phyloP scores from a whole-genome alignment of 164 flowering plant genomes.

The Berberis thunbergii region DNA sequence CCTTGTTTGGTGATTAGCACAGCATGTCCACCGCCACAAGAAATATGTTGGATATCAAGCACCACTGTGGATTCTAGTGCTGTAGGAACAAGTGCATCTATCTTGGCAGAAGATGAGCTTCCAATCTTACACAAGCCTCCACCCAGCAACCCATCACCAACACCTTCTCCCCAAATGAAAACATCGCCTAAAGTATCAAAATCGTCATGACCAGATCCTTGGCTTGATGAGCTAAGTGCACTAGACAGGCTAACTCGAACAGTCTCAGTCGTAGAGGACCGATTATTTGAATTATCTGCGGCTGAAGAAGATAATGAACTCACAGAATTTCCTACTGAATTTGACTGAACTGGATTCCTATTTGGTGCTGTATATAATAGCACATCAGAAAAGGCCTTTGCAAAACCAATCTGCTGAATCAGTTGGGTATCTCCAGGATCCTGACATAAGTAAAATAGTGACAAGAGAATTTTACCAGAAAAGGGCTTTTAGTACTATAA shows the following conservation, averaged over 20 bases:
- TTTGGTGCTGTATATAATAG: slow-evolving; percentile 44
- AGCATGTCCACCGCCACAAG: slow-evolving; percentile 84
- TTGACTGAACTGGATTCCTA: slow-evolving; percentile 29
- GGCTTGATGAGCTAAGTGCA: slow-evolving; percentile 89
- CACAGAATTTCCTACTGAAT: slow-evolving; percentile 24
- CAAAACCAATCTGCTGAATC: slow-evolving; percentile 43
- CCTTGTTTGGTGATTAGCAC: slow-evolving; percentile 77
- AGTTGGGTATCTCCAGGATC: slow-evolving; percentile 46
- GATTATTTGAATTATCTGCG: slow-evolving; percentile 41
- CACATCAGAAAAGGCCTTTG: slow-evolving; percentile 72
- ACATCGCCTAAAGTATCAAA: slow-evolving; percentile 82
- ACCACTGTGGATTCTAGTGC: slow-evolving; percentile 64
- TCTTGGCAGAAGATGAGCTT: slow-evolving; percentile 24
- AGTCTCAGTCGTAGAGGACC: slow-evolving; percentile 52
- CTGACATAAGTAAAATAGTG: slow-evolving; percentile 24
- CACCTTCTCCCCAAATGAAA: slow-evolving; percentile 84
- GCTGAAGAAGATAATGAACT: slow-evolving; percentile 26
- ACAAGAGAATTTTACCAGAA: neutral
- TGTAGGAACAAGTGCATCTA: slow-evolving; percentile 68
- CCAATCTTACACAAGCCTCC: slow-evolving; percentile 46
- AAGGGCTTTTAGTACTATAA: neutral
- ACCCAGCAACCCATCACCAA: slow-evolving; percentile 59
- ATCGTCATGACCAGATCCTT: slow-evolving; percentile 68
- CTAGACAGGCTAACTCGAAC: slow-evolving; percentile 83
- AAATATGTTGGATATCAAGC: slow-evolving; percentile 67